Base-by-base conservation (phyloP, 352 stramenopile genomes). In the Globisporangium apiculatum region DNA sequence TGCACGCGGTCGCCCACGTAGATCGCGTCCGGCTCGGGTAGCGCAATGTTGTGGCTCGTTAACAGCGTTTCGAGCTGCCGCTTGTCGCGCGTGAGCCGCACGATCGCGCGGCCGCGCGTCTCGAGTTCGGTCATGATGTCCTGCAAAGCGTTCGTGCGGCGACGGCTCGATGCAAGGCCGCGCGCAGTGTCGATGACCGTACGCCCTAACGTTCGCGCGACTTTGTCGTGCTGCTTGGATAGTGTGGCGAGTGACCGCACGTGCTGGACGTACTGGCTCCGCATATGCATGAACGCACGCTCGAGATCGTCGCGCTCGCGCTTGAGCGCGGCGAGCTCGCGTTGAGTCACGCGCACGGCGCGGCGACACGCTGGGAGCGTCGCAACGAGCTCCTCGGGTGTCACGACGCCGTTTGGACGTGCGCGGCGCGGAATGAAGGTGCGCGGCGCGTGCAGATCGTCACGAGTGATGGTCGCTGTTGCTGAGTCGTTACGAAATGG, bases 91-190 rank as follows among this genome's bases (percentile, higher is more conserved):
- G 68, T 83, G 31, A 88, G 64, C 15, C 76, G 67, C 42, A 87
- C 62, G 14, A 91, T 73, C 9, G 24, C 58, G 37, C 64, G 79
- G 3, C 83, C 83, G 18, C 80, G 65, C 3, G 70, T 64, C 55
- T 92, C 80, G 9, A 92, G 68, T 66, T 92, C 83, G 12, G 63
- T 89, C 78, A 92, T 87, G 54, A 92, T 88, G 48, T 91, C 75
- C 54, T 92, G 83, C 31, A 92, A 64, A 10, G 80, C 78, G 52
- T 71, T 89, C 24, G 78, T 90, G 40, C 83, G 75, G 36, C 83
- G 76, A 6, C 82, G 76, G 64, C 75, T 88, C 12, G 80, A 87
- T 55, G 82, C 79, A 51, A 92, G 61, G 45, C 64, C 67, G 53
- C 80, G 82, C 40, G 80, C 79, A 45, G 71, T 87, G 8, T 64